phyloP scores from a whole-genome alignment of 495 filamentous ascomycete species.

The Xanthoparmelia taractica region DNA sequence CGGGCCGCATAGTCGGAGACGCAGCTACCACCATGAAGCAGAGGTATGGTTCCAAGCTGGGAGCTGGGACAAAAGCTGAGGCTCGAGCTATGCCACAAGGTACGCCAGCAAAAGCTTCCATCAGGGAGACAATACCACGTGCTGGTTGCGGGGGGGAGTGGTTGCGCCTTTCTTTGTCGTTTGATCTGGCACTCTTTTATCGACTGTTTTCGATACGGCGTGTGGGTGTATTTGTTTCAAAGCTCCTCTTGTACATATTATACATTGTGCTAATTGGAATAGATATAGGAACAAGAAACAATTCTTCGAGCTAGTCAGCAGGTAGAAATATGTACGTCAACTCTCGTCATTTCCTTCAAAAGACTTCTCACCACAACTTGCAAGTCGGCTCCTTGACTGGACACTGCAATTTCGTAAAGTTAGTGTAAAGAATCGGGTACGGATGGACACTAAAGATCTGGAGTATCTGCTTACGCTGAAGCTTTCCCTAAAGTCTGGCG shows the following conservation, averaged over 20 bases:
- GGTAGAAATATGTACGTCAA: neutral
- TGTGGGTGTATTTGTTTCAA: neutral
- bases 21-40: too few relatives aligned
- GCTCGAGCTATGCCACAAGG: too few relatives aligned
- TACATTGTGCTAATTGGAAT: neutral
- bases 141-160: too few relatives aligned
- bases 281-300: neutral
- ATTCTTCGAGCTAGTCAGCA: neutral
- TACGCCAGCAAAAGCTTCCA: too few relatives aligned
- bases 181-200: too few relatives aligned
- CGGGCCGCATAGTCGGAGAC: too few relatives aligned
- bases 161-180: too few relatives aligned
- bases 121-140: too few relatives aligned
- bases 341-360: neutral
- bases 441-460: neutral
- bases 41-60: too few relatives aligned
- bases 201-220: too few relatives aligned
- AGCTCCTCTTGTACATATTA: neutral
- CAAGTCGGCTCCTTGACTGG: constrained; percentile 56
- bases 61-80: too few relatives aligned
- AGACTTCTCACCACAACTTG: constrained; percentile 54
- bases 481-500: constrained; percentile 56
- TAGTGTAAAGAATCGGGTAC: neutral
- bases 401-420: constrained; percentile 33
- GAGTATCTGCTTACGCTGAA: constrained; percentile 35